These are phyloP conservation scores for Steccherinum ochraceum DNA, from an alignment of 768 basidiomycete species.

Conservation along the genomic window DNA sequence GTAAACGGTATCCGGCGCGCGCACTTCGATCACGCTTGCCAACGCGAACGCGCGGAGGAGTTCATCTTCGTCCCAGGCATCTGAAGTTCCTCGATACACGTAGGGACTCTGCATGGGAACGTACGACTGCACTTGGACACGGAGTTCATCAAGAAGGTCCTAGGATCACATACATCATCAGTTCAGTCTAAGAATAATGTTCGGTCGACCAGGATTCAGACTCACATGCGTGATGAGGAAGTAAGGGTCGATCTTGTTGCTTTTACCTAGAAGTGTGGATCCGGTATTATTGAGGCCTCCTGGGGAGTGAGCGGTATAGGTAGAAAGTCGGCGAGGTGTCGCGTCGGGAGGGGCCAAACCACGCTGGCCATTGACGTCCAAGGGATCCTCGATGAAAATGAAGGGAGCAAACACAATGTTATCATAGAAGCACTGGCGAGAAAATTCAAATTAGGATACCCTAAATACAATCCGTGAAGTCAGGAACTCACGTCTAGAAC, in stretches of 20 bases:
- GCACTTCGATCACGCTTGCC: constrained; percentile 53
- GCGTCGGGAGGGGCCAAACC: constrained; percentile 38
- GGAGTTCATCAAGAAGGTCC: constrained; percentile 64
- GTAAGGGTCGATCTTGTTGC: constrained; percentile 83
- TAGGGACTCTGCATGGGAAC: constrained; percentile 62
- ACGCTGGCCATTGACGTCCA: constrained; percentile 58
- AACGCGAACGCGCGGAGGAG: constrained; percentile 59
- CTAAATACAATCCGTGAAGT: too few relatives aligned
- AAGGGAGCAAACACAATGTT: constrained; percentile 96
- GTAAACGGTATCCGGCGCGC: constrained; percentile 33
- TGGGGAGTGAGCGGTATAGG: constrained; percentile 25
- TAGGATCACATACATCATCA: constrained; percentile 28
- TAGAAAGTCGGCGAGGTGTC: constrained; percentile 32
- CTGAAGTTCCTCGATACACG: constrained; percentile 56
- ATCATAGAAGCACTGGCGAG: constrained; percentile 82
- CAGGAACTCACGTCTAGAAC: constrained; percentile 69
- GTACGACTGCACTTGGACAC: constrained; percentile 53
- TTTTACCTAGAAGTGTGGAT: constrained; percentile 43
- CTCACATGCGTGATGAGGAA: constrained; percentile 79
- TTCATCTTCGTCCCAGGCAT: constrained; percentile 62
- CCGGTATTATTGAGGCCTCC: constrained; percentile 22
- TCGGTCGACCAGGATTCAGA: too few relatives aligned
- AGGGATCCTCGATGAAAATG: constrained; percentile 90
- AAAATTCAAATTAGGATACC: constrained; percentile 1
- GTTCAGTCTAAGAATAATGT: background rate